These are phyloP conservation scores for Chytriomyces confervae DNA, from an alignment of 192 early-diverging fungal species.

Conservation along the genomic window DNA sequence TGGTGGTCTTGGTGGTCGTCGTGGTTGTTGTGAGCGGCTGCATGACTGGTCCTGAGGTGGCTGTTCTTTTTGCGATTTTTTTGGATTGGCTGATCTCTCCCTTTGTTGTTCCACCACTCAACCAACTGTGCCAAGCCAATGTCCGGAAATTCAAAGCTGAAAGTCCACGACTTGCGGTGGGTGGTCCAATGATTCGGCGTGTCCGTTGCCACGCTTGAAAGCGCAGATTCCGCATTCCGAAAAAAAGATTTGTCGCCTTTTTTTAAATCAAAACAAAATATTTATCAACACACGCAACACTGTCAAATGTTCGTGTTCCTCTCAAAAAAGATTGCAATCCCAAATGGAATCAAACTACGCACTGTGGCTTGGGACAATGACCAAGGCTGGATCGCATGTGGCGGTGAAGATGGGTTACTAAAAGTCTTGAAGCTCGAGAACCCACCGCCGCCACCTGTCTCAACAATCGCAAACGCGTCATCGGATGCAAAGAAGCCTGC, in stretches of 20 bases:
- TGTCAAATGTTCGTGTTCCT: slow-evolving; percentile 37
- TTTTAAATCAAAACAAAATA: too few species aligned
- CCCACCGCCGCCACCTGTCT: slow-evolving; percentile 1
- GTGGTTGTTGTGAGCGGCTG: neutral
- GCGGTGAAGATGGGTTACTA: slow-evolving; percentile 65
- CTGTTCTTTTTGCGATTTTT: neutral
- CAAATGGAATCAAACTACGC: slow-evolving; percentile 58
- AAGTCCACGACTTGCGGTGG: too few species aligned
- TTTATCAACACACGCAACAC: too few species aligned
- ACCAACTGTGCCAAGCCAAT: too few species aligned
- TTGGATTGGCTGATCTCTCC: neutral
- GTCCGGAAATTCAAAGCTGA: too few species aligned
- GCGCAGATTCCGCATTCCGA: too few species aligned
- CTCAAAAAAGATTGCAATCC: slow-evolving; percentile 62
- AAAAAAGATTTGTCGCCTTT: too few species aligned
- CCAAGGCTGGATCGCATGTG: slow-evolving; percentile 70
- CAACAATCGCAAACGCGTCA: neutral
- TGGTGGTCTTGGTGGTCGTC: neutral
- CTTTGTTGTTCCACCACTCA: too few species aligned
- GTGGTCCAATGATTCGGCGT: too few species aligned
- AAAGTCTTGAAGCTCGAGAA: slow-evolving; percentile 67
- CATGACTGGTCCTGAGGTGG: neutral
- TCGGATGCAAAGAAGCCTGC: slow-evolving; percentile 31
- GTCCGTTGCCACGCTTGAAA: too few species aligned
- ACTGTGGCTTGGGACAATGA: slow-evolving; percentile 68